Evolutionary conservation across 2,329 filamentous ascomycete species (phyloP).

Genomic region (Arthroderma uncinatum): DNA sequence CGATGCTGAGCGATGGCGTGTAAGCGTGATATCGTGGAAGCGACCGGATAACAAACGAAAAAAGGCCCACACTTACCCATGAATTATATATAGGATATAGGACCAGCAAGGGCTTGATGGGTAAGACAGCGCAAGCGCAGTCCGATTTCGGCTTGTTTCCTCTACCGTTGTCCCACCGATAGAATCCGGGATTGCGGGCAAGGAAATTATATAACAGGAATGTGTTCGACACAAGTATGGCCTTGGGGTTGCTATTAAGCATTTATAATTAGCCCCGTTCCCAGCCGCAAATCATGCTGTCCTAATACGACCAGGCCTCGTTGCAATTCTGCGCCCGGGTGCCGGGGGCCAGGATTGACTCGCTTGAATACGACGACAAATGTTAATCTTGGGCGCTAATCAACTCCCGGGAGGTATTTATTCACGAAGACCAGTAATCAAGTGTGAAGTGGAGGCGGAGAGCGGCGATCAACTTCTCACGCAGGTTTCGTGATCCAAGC

Average conservation of each 20-base stretch:
- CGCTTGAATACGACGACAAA: slow-evolving; percentile 1
- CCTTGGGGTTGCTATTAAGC: not conserved
- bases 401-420: not conserved
- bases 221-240: not conserved
- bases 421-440: not conserved
- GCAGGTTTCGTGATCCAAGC: not conserved
- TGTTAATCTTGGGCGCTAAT: not conserved
- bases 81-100: not conserved
- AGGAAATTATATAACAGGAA: not conserved
- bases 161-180: not conserved
- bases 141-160: not conserved
- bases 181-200: not conserved
- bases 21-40: not conserved
- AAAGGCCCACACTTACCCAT: not conserved
- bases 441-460: not conserved
- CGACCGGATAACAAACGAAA: not conserved
- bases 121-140: not conserved
- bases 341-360: not conserved
- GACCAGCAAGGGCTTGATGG: not conserved
- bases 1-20: not conserved
- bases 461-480: not conserved
- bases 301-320: not conserved
- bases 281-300: slow-evolving; percentile 1
- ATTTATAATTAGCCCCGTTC: slow-evolving; percentile 2
- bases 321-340: not conserved